Base-by-base conservation (phyloP, 164 flowering plant genomes). In the Magnolia officinalis region DNA sequence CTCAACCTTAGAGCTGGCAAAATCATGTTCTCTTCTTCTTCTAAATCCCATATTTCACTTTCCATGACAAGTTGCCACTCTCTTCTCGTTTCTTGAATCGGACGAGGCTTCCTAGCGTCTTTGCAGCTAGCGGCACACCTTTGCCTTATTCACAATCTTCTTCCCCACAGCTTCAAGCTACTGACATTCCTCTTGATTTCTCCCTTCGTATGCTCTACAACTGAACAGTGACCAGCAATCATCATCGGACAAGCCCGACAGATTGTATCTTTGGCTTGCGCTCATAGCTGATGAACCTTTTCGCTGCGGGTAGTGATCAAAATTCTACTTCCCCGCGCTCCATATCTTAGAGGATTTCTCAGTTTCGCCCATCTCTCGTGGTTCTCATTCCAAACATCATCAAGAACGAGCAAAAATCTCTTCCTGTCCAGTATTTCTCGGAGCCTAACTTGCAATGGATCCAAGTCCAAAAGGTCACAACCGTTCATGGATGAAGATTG, bases 371-470 rank as follows among this genome's bases (percentile, higher is more conserved):
- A 78, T 8, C 59, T 67, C 9, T 10, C 19, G 14, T 21, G 55
- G 16, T 63, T 61, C 72, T 73, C 80, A 69, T 70, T 78, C 76
- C 80, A 74, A 16, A 78, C 73, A 74, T 78, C 77, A 68, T 78
- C 80, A 6, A 78, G 26, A 11, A 78, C 77, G 8, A 78, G 67
- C 23, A 78, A 58, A 61, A 73, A 55, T 49, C 58, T 68, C 50
- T 78, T 73, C 13, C 58, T 69, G 1, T 2, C 14, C 45, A 78
- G 26, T 45, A 58, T 29, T 8, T 24, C 69, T 45, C 31, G 6
- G 4, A 78, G 68, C 9, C 5, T 9, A 9, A 10, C 26, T 64
- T 71, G 63, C 8, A 77, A 14, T 8, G 70, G 59, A 29, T 50
- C 65, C 23, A 77, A 13, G 1, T 50, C 21, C 10, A 9, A 6